Base-by-base conservation (phyloP, 257 asterid species). In the Solanum acaule region DNA sequence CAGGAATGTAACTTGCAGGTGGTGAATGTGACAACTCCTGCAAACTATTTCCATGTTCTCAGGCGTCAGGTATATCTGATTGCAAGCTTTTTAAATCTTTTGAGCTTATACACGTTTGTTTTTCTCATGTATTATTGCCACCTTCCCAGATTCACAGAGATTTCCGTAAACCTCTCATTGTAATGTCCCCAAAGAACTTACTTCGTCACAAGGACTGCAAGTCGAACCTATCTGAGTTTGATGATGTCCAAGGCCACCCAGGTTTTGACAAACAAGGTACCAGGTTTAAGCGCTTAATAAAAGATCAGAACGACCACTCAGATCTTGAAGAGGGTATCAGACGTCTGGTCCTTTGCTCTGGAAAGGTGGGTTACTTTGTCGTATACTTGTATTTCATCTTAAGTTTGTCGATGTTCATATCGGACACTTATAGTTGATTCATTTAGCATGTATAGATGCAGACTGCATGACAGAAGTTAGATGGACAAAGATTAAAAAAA, bases 1-100 rank as follows among this genome's bases (percentile, higher is more conserved):
- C 99, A 96, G 91, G 98, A 97, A 86, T 96, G 99, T 94, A 97
- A 97, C 90, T 94, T 98, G 98, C 99, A 97, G 90, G 98, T 97
- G 92, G 99, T 97, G 90, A 97, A 97, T 93, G 98, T 96, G 27
- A 97, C 99, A 23, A 97, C 99, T 25, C 99, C 99, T 65, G 99
- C 99, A 88, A 96, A 97, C 92, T 97, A 97, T 91, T 96, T 97
- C 96, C 99, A 96, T 42, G 98, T 97, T 44, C 97, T 97, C 93
- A 94, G 99, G 67, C 98, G 99, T 92, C 99, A 97, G 87, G 99
- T 96, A 91, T 94, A 96, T 89, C 87, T 61, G 4, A 22, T 15
- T 79, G 84, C 63, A 82, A 77, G 59, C 56, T 34, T 88, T 65
- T 33, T 0, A 18, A 42, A 18, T 34, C 46, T 1, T 67, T 42